These are phyloP conservation scores for Penstemon newberryi DNA, from an alignment of 257 asterid genomes.

Conservation along the genomic window DNA sequence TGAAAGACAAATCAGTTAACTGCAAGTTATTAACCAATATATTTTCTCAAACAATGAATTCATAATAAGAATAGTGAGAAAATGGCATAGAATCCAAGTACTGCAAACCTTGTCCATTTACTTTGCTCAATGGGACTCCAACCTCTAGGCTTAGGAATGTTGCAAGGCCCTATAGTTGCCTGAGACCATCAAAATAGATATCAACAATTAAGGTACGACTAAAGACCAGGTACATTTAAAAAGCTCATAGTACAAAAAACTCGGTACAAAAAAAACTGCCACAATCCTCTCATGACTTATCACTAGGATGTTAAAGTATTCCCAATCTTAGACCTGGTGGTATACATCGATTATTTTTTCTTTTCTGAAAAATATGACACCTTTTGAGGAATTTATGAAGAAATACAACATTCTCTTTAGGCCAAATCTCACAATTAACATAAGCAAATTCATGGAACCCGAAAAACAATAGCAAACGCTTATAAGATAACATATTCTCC, in stretches of 20 bases:
- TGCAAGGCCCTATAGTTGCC: constrained; percentile 96
- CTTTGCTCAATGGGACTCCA: constrained; percentile 96
- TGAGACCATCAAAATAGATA: constrained; percentile 41
- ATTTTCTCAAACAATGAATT: constrained; percentile 15
- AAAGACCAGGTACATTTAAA: no score
- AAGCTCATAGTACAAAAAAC: no score
- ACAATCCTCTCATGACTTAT: no score
- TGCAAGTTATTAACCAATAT: constrained; percentile 17
- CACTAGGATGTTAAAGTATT: no score
- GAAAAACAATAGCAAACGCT: no score
- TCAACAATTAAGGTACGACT: constrained; percentile 3
- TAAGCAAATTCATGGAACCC: no score
- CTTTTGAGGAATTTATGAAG: constrained; percentile 2
- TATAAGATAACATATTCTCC: no score
- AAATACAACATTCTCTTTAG: no score
- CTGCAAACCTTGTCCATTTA: constrained; percentile 90
- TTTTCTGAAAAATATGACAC: not conserved
- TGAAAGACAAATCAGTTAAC: constrained; percentile 13
- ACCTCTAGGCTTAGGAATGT: constrained; percentile 84
- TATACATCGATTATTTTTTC: no score
- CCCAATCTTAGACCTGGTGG: no score
- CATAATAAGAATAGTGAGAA: constrained; percentile 19
- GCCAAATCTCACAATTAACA: no score
- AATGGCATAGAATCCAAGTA: constrained; percentile 23
- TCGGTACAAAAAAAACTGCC: no score